phyloP scores from a whole-genome alignment of 2,329 filamentous ascomycete species.

The Pleurostoma richardsiae region DNA sequence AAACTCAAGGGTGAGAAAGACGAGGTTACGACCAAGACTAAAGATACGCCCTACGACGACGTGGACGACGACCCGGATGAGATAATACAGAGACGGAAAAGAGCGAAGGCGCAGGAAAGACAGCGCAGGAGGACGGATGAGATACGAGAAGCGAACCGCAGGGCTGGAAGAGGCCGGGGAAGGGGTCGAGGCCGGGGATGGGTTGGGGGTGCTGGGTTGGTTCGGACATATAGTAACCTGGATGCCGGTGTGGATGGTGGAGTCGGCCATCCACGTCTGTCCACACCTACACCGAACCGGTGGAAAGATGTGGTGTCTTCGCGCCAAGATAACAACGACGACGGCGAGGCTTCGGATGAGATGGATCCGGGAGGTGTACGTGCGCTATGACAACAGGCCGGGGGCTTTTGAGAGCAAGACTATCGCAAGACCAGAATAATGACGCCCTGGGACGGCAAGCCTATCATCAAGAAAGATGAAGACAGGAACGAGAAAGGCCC shows the following conservation, averaged over 20 bases:
- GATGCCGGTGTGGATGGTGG: background rate
- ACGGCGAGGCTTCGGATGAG: no score
- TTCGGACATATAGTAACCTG: no score
- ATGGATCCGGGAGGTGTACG: no score
- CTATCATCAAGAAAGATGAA: no score
- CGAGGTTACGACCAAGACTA: slow-evolving; percentile 55
- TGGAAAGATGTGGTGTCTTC: background rate
- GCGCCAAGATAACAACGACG: no score
- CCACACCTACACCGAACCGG: background rate
- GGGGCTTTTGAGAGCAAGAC: no score
- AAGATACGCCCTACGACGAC: slow-evolving; percentile 25
- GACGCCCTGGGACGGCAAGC: no score
- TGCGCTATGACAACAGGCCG: no score
- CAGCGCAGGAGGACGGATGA: slow-evolving; percentile 11
- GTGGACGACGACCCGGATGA: slow-evolving; percentile 34
- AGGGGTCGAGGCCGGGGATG: slow-evolving; percentile 2
- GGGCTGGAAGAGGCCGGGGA: slow-evolving; percentile 1
- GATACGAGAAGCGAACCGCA: slow-evolving; percentile 8
- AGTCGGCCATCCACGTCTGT: background rate
- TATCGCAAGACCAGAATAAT: no score
- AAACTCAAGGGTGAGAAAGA: slow-evolving; percentile 59
- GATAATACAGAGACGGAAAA: slow-evolving; percentile 24
- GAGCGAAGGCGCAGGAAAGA: slow-evolving; percentile 16
- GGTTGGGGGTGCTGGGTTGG: no score
- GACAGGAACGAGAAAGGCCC: no score